Evolutionary conservation across 2,329 filamentous ascomycete species (phyloP).

Genomic region (Remersonia thermophila): DNA sequence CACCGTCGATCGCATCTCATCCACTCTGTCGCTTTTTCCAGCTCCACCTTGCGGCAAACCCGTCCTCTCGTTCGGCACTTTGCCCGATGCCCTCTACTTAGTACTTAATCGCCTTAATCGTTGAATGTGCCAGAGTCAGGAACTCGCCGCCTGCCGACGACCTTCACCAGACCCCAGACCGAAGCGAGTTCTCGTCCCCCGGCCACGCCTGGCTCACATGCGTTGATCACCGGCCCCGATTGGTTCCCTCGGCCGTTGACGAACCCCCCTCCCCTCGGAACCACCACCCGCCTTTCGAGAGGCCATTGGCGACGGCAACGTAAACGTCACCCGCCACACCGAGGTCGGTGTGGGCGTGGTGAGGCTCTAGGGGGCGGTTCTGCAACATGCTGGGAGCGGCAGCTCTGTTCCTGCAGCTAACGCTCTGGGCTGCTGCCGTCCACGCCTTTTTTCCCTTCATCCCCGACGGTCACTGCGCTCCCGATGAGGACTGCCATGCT

Average conservation of each 20-base stretch:
- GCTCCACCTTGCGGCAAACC: no score
- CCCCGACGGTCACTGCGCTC: slow-evolving; percentile 19
- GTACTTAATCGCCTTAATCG: slow-evolving; percentile 20
- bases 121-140: slow-evolving; percentile 18
- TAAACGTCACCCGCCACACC: slow-evolving; percentile 4
- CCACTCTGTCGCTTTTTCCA: no score
- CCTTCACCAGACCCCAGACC: slow-evolving; percentile 2
- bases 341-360: slow-evolving; percentile 15
- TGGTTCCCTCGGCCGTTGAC: slow-evolving; percentile 2
- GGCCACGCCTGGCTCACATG: slow-evolving; percentile 4
- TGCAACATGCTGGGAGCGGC: slow-evolving; percentile 29
- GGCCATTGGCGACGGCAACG: slow-evolving; percentile 6
- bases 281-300: no score
- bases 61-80: no score
- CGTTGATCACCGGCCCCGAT: slow-evolving; percentile 5
- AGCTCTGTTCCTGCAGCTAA: slow-evolving; percentile 31
- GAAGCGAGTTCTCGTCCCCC: not conserved
- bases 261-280: not conserved
- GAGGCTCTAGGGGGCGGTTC: slow-evolving; percentile 9
- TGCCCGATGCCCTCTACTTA: no score
- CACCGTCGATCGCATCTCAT: no score
- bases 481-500: slow-evolving; percentile 7
- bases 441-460: slow-evolving; percentile 37
- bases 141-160: slow-evolving; percentile 13
- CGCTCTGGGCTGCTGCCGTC: slow-evolving; percentile 33